Evolutionary conservation across 1,139 yeast species (phyloP).

Genomic region (Saccharomyces hybrid): DNA sequence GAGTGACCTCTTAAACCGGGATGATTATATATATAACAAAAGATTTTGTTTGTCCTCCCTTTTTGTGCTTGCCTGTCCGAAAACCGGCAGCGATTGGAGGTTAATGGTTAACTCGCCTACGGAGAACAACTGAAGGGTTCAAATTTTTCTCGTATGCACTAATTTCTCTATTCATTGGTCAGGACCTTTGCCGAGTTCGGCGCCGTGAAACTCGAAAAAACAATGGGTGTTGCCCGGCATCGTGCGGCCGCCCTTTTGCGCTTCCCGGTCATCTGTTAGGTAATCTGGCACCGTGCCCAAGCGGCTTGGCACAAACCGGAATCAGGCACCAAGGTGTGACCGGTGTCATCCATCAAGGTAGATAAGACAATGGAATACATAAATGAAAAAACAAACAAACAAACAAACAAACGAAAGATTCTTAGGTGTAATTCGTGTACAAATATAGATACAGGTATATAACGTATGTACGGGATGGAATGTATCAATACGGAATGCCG

Average conservation of each 20-base stretch:
- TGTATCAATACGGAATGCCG: constrained; percentile 74
- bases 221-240: not conserved
- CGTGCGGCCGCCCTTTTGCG: not conserved
- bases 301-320: not conserved
- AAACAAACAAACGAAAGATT: not conserved
- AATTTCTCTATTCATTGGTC: not conserved
- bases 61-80: constrained; percentile 1
- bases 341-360: not conserved
- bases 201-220: not conserved
- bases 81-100: constrained; percentile 1
- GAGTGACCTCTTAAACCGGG: not conserved
- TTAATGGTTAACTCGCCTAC: not conserved
- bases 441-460: not conserved
- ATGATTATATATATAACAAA: not conserved
- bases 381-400: not conserved
- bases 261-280: not conserved
- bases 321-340: not conserved
- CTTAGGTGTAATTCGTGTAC: not conserved
- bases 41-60: not conserved
- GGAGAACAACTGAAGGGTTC: constrained; percentile 1
- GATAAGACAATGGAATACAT: not conserved
- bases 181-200: constrained; percentile 1
- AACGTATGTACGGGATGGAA: not conserved
- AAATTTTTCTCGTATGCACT: not conserved
- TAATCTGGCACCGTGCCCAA: not conserved